Conservation (phyloP, 2,329 filamentous ascomycete species). For the Lanzia echinophila region DNA sequence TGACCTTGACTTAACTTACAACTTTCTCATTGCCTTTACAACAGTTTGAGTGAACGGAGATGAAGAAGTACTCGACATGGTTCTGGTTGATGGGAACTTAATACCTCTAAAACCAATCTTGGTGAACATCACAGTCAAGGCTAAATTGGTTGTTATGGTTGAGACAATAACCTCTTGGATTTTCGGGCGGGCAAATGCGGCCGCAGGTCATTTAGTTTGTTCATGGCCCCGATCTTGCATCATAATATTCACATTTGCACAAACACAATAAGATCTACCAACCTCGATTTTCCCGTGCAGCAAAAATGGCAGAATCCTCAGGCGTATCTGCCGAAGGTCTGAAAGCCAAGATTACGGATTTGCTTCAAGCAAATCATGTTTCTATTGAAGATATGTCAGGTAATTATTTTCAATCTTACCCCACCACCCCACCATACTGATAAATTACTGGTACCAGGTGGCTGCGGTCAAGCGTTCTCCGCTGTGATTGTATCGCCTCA, state of each 20-base stretch:
- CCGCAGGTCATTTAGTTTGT: conserved; percentile 7
- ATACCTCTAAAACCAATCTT: conserved; percentile 14
- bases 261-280: not conserved
- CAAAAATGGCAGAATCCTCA: conserved; percentile 45
- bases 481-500: conserved; percentile 58
- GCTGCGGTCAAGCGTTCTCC: conserved; percentile 65
- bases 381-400: conserved; percentile 90
- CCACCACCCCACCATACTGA: conserved; percentile 10
- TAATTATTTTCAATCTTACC: conserved; percentile 36
- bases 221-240: conserved; percentile 7
- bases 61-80: conserved; percentile 21
- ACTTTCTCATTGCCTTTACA: conserved; percentile 68
- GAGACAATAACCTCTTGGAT: not conserved
- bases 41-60: conserved; percentile 56
- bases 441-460: conserved; percentile 40
- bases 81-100: conserved; percentile 5
- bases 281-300: conserved; percentile 1
- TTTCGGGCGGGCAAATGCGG: conserved; percentile 6
- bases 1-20: conserved; percentile 48
- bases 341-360: conserved; percentile 59
- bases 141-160: not conserved
- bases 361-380: conserved; percentile 69
- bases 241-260: not conserved
- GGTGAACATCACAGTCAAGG: conserved; percentile 18
- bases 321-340: conserved; percentile 69